Evolutionary conservation across 352 stramenopile genomes (phyloP).

Genomic region (Globisporangium solare): DNA sequence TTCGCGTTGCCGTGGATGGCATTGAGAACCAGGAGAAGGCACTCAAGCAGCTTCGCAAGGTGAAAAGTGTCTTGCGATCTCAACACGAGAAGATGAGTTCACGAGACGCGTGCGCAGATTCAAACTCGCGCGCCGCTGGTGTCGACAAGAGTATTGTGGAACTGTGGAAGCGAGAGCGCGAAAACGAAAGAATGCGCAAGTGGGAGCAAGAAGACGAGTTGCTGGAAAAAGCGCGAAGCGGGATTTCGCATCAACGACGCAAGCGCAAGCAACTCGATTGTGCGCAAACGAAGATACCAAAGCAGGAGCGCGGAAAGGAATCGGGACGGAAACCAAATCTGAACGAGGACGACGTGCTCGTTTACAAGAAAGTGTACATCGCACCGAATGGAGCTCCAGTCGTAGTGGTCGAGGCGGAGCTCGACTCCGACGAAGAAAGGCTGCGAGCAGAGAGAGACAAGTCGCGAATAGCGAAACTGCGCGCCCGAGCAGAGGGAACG

Average conservation of each 20-base stretch:
- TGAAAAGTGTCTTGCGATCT: constrained; percentile 9
- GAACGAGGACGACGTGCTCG: neutral
- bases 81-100: constrained; percentile 7
- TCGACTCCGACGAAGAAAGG: neutral
- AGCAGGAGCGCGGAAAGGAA: neutral
- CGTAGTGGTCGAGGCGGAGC: neutral
- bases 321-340: neutral
- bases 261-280: too few species aligned
- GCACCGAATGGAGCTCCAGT: neutral
- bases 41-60: constrained; percentile 4
- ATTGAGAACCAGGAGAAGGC: constrained; percentile 18
- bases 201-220: neutral
- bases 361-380: neutral
- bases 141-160: neutral
- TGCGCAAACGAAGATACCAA: too few species aligned
- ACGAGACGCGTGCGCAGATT: neutral
- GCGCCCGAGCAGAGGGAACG: neutral
- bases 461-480: neutral
- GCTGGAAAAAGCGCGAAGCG: neutral
- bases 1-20: constrained; percentile 10
- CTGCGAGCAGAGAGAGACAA: neutral
- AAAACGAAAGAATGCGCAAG: neutral
- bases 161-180: neutral
- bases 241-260: neutral
- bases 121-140: neutral